These are phyloP conservation scores for Colletotrichum aenigma DNA, from an alignment of 2,329 filamentous ascomycete genomes.

Conservation along the genomic window DNA sequence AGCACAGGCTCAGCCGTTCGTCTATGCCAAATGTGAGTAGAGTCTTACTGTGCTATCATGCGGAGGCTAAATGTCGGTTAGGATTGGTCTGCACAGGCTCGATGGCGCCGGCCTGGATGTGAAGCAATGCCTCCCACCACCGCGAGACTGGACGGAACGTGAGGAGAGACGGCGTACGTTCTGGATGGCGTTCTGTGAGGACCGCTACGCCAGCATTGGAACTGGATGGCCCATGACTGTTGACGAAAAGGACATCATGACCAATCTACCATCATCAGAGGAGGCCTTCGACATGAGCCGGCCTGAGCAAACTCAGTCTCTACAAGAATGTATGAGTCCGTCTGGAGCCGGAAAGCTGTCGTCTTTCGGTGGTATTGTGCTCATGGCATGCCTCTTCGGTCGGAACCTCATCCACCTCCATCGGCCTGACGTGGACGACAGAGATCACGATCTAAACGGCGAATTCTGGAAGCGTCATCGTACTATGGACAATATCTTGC, in stretches of 20 bases:
- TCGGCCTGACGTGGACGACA: slow-evolving; percentile 80
- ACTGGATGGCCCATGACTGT: slow-evolving; percentile 97
- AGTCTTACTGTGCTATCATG: neutral
- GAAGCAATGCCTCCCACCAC: slow-evolving; percentile 86
- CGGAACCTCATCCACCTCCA: slow-evolving; percentile 91
- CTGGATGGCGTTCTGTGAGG: slow-evolving; percentile 91
- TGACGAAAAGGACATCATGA: slow-evolving; percentile 89
- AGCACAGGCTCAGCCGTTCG: slow-evolving; percentile 84
- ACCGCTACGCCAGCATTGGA: slow-evolving; percentile 92
- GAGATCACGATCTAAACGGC: slow-evolving; percentile 86
- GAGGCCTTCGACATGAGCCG: slow-evolving; percentile 84
- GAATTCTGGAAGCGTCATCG: slow-evolving; percentile 96
- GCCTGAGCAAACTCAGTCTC: slow-evolving; percentile 71
- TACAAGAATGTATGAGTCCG: slow-evolving; percentile 73
- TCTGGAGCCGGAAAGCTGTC: slow-evolving; percentile 77
- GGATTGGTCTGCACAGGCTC: slow-evolving; percentile 89
- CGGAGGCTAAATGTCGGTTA: slow-evolving; percentile 36
- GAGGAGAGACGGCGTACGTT: slow-evolving; percentile 93
- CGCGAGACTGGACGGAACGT: slow-evolving; percentile 91
- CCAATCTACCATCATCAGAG: slow-evolving; percentile 82
- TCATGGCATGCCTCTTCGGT: slow-evolving; percentile 90
- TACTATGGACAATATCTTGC: slow-evolving; percentile 84
- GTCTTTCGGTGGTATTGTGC: slow-evolving; percentile 77
- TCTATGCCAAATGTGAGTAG: slow-evolving; percentile 77
- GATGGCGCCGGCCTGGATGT: slow-evolving; percentile 86